phyloP scores from a whole-genome alignment of 2,329 filamentous ascomycete genomes.

The Beauveria caledonica region DNA sequence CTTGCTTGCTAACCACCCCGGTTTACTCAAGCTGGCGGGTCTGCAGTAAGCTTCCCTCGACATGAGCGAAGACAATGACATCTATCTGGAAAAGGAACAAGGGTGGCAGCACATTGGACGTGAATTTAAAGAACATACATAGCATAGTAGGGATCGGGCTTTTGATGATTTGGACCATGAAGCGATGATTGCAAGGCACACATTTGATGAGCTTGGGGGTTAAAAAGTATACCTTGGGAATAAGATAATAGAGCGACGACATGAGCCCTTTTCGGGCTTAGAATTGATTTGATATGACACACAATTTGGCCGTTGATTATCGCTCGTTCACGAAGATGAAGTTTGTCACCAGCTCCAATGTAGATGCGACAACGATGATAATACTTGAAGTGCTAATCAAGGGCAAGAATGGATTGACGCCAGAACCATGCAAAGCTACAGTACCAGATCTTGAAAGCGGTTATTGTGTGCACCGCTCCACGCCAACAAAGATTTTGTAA shows the following conservation, averaged over 20 bases:
- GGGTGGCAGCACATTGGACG: background rate
- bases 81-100: background rate
- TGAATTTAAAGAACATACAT: slow-evolving; percentile 6
- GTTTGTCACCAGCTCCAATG: background rate
- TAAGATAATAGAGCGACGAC: slow-evolving; percentile 5
- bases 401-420: background rate
- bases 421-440: background rate
- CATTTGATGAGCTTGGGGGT: slow-evolving; percentile 8
- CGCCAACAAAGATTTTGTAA: background rate
- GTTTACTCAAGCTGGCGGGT: slow-evolving; percentile 25
- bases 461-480: background rate
- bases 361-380: background rate
- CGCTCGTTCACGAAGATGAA: background rate
- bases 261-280: background rate
- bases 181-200: slow-evolving; percentile 8
- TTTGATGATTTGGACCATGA: slow-evolving; percentile 12
- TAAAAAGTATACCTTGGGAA: slow-evolving; percentile 9
- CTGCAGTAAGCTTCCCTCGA: slow-evolving; percentile 10
- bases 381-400: background rate
- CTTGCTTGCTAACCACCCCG: slow-evolving; percentile 22
- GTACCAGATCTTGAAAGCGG: background rate
- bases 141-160: slow-evolving; percentile 3
- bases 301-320: background rate
- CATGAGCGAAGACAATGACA: background rate
- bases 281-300: background rate